Evolutionary conservation across 1,284 basidiomycete species (phyloP), one percentile per base, ranked within the genome.

Genomic region (Cutaneotrichosporon dermatis): DNA sequence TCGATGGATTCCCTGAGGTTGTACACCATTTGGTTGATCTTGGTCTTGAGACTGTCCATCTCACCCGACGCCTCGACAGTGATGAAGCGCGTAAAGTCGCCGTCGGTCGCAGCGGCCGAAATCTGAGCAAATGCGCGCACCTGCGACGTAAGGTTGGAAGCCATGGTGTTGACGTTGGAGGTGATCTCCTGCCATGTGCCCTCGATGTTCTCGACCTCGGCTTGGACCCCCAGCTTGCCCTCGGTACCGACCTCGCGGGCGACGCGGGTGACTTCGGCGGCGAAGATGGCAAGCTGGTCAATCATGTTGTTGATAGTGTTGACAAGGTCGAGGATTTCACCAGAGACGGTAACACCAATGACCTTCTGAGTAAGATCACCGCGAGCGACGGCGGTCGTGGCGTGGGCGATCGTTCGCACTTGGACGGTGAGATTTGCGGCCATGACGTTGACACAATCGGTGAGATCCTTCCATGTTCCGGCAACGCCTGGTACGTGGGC

Each of bases 171-270:
- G 66, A 96, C 92, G 61, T 80, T 81, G 42, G 90, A 91, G 70
- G 95, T 99, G 76, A 99, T 97, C 77, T 97, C 93, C 74, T 93
- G 90, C 96, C 95, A 99, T 55, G 92, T 96, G 55, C 95, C 96
- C 73, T 98, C 91, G 40, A 98, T 90, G 65, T 94, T 92, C 65
- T 92, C 92, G 48, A 98, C 92, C 75, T 98, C 92, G 15, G 96
- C 95, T 72, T 97, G 95, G 0, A 96, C 95, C 71, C 95, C 95
- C 11, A 99, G 82, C 79, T 97, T 97, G 44, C 94, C 94, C 73
- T 97, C 92, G 5, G 92, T 95, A 62, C 93, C 93, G 69, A 97
- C 93, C 76, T 97, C 92, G 39, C 92, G 82, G 4, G 93, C 92
- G 53, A 97, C 94, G 72, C 95, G 91, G 76, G 93, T 95, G 62